A percentile compares a stretch with the other conserved stretches of the same genome.
Evolutionary conservation across 805 yeast species (phyloP).

Genomic region (Metahyphopichia silvanorum): DNA sequence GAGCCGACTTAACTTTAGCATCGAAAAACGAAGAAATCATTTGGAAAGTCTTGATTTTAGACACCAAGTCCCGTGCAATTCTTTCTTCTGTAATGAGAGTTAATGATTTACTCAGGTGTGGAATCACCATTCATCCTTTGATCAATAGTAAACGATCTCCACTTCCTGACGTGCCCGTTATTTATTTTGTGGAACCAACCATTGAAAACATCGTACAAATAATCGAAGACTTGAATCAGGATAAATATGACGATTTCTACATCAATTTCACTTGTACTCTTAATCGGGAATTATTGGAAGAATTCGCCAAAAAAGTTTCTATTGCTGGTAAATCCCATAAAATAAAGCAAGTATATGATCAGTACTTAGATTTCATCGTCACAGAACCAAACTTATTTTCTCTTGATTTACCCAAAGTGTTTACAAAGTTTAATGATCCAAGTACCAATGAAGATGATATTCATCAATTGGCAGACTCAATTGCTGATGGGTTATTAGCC

Average conservation of each 20-base stretch:
- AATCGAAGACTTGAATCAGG: conserved; percentile 67
- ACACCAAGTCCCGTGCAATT: conserved; percentile 74
- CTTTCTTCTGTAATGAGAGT: conserved; percentile 90
- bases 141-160: conserved; percentile 73
- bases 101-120: conserved; percentile 84
- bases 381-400: conserved; percentile 91
- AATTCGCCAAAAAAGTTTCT: conserved; percentile 81
- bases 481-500: conserved; percentile 80
- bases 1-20: conserved; percentile 52
- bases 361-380: conserved; percentile 86
- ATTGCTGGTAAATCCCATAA: conserved; percentile 63
- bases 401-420: conserved; percentile 63
- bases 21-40: conserved; percentile 62
- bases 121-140: conserved; percentile 85
- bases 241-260: conserved; percentile 74
- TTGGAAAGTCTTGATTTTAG: conserved; percentile 92
- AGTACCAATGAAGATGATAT: conserved; percentile 72
- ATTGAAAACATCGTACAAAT: conserved; percentile 67
- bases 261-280: conserved; percentile 85
- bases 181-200: conserved; percentile 89
- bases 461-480: conserved; percentile 59
- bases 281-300: conserved; percentile 77
- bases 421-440: conserved; percentile 68
- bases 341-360: conserved; percentile 89
- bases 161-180: conserved; percentile 90